Base-by-base conservation (phyloP, 2,329 filamentous ascomycete species). In the Fusarium liriodendri region DNA sequence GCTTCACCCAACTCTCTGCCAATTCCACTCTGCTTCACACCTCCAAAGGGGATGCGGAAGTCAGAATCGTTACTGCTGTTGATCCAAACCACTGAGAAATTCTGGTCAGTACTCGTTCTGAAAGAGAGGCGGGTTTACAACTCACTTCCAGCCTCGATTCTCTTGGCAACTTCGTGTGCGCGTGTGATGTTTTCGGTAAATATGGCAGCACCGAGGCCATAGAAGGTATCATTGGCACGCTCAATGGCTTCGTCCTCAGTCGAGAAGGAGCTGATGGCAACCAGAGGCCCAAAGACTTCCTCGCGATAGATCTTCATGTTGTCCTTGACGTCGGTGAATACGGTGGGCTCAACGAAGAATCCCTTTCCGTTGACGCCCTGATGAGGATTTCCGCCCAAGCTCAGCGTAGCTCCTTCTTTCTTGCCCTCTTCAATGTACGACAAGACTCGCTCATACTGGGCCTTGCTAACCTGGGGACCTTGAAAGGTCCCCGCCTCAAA, bases 401-500 rank as follows among this genome's bases (percentile, higher is more conserved):
- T 35, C 2, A 55, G 6, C 9, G 52, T 55, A 2, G 52, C 84
- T 18, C 92, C 93, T 78, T 93, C 91, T 7, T 86, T 85, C 76
- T 92, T 92, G 16, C 92, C 93, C 13, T 85, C 79, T 67, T 94
- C 89, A 58, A 95, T 90, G 80, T 92, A 95, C 2, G 86, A 86
- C 37, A 95, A 85, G 4, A 95, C 88, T 58, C 89, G 86, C 59
- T 94, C 91, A 77, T 91, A 92, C 80, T 95, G 93, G 16, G 85
- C 81, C 79, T 91, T 91, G 7, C 90, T 92, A 59, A 94, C 89
- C 80, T 94, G 92, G 1, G 93, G 93, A 1, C 93, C 93, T 79
- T 94, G 92, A 84, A 91, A 93, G 1, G 92, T 94, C 55, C 85
- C 85, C 72, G 91, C 88, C 7, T 86, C 85, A 80, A 93, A 94